These are phyloP conservation scores for Phanerodontia chrysosporium DNA, from an alignment of 768 basidiomycete species.

Conservation along the genomic window DNA sequence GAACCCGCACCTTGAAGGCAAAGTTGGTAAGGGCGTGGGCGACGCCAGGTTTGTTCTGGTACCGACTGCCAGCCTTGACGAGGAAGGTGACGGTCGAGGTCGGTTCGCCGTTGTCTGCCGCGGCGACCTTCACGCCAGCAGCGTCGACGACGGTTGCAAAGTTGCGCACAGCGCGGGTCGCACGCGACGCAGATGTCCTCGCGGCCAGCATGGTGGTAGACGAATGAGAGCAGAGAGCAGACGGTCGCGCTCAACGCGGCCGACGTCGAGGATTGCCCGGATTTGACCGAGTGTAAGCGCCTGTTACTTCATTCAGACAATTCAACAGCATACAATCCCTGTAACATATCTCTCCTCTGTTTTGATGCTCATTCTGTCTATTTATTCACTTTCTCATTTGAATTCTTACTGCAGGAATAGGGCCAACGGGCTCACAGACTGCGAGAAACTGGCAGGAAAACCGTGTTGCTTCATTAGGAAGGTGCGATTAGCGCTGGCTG, in stretches of 20 bases:
- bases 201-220: conserved; percentile 54
- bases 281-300: conserved; percentile 3
- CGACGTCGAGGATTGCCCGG: conserved; percentile 5
- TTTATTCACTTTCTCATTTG: too few relatives aligned
- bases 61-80: conserved; percentile 89
- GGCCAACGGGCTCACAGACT: neutral
- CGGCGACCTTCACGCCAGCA: conserved; percentile 81
- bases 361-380: too few relatives aligned
- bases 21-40: conserved; percentile 97
- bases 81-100: conserved; percentile 85
- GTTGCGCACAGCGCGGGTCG: conserved; percentile 57
- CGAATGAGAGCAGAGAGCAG: conserved; percentile 3
- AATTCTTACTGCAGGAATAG: too few relatives aligned
- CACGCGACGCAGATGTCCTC: conserved; percentile 55
- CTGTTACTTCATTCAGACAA: neutral
- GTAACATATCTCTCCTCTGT: too few relatives aligned
- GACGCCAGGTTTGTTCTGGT: conserved; percentile 83
- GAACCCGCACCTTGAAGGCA: conserved; percentile 85
- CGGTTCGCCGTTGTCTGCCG: conserved; percentile 77
- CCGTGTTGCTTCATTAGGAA: neutral
- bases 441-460: neutral
- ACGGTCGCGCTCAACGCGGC: conserved; percentile 7
- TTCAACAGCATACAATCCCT: neutral
- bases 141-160: conserved; percentile 84
- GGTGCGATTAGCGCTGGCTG: neutral